phyloP scores from a whole-genome alignment of 2,329 filamentous ascomycete genomes.

The Metarhizium guizhouense region DNA sequence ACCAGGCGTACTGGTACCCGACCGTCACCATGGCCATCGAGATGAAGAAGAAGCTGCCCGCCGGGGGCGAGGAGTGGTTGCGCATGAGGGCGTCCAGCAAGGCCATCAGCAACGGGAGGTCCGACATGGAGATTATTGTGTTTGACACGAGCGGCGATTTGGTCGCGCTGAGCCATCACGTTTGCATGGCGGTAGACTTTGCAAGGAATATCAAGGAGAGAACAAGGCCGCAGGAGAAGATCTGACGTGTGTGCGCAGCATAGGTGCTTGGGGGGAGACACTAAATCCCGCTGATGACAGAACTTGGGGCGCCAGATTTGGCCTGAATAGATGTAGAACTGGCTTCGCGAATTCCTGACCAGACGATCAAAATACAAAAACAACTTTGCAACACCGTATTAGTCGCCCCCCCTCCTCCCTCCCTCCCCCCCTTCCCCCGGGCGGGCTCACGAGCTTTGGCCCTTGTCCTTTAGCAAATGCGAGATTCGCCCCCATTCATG shows the following conservation, averaged over 20 bases:
- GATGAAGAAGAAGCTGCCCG: slow-evolving; percentile 62
- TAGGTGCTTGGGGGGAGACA: too few relatives aligned
- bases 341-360: too few relatives aligned
- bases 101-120: slow-evolving; percentile 58
- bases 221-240: slow-evolving; percentile 1
- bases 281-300: too few relatives aligned
- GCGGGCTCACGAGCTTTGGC: too few relatives aligned
- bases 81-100: slow-evolving; percentile 58
- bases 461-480: too few relatives aligned
- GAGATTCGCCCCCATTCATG: background rate
- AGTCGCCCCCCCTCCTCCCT: too few relatives aligned
- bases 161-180: slow-evolving; percentile 22
- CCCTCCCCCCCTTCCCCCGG: too few relatives aligned
- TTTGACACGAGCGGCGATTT: slow-evolving; percentile 36
- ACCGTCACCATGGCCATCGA: slow-evolving; percentile 70
- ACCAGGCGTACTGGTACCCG: slow-evolving; percentile 58
- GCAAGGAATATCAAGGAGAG: slow-evolving; percentile 13
- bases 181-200: slow-evolving; percentile 19
- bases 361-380: too few relatives aligned
- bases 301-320: too few relatives aligned
- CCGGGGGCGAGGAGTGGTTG: slow-evolving; percentile 63
- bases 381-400: too few relatives aligned
- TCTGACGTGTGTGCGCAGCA: background rate
- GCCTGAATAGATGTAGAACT: too few relatives aligned
- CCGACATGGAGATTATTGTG: slow-evolving; percentile 65